Evolutionary conservation across 345 rosid species (phyloP).

Genomic region (Camelina hispida): DNA sequence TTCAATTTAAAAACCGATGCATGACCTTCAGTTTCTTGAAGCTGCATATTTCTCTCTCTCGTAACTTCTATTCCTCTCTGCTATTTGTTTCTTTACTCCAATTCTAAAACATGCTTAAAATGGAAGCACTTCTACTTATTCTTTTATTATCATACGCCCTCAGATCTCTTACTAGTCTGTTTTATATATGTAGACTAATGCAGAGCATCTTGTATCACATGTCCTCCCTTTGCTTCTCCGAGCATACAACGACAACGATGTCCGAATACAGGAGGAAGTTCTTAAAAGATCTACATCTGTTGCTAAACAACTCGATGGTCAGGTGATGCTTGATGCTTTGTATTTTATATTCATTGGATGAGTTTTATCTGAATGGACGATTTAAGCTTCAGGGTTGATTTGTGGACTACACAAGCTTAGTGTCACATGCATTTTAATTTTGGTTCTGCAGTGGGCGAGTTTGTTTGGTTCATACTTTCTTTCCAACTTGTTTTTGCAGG

Average conservation of each 20-base stretch:
- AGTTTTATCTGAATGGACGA: neutral
- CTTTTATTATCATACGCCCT: neutral
- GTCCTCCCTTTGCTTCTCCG: conserved; percentile 87
- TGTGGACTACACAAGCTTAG: conserved; percentile 22
- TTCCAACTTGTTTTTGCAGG: conserved; percentile 55
- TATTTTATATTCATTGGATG: conserved; percentile 9
- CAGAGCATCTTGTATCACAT: conserved; percentile 70
- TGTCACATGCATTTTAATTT: conserved; percentile 10
- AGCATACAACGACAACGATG: conserved; percentile 93
- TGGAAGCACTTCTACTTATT: neutral
- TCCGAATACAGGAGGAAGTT: conserved; percentile 93
- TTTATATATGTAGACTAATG: conserved; percentile 62
- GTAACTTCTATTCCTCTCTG: neutral
- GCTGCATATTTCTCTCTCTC: neutral
- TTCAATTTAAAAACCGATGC: neutral
- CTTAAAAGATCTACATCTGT: conserved; percentile 75
- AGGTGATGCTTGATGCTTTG: conserved; percentile 57
- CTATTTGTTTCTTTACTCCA: conserved; percentile 9
- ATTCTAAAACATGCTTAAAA: conserved; percentile 2
- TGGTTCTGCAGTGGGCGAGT: conserved; percentile 17
- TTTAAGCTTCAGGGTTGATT: conserved; percentile 23
- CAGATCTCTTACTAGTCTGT: conserved; percentile 21
- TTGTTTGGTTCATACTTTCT: conserved; percentile 6
- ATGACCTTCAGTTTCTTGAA: conserved; percentile 25
- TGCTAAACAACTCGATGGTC: conserved; percentile 83